phyloP scores from a whole-genome alignment of 2,329 filamentous ascomycete species.

The Penicillium sp. region DNA sequence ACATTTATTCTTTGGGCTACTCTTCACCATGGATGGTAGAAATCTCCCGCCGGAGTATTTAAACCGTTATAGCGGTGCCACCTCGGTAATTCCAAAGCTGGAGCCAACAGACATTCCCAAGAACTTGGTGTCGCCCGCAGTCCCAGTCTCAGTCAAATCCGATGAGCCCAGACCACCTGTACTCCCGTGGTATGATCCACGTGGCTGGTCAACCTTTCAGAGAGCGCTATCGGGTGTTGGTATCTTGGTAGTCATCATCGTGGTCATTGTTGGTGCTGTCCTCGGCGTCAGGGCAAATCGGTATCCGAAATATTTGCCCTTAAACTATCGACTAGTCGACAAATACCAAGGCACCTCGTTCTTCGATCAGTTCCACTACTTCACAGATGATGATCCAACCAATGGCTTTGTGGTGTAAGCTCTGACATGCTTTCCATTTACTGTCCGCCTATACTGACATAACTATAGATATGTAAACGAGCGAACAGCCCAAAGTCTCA shows the following conservation, averaged over 20 bases:
- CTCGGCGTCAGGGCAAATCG: constrained; percentile 37
- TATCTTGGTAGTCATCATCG: constrained; percentile 45
- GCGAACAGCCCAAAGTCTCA: constrained; percentile 38
- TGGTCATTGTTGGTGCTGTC: constrained; percentile 50
- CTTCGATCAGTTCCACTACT: constrained; percentile 50
- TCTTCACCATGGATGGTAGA: constrained; percentile 14
- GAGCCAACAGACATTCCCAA: constrained; percentile 15
- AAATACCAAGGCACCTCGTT: constrained; percentile 45
- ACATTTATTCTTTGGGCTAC: neutral
- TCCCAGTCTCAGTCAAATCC: constrained; percentile 5
- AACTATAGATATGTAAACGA: constrained; percentile 24
- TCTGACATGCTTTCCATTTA: no score
- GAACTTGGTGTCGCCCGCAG: constrained; percentile 14
- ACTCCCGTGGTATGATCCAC: constrained; percentile 48
- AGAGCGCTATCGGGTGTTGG: constrained; percentile 49
- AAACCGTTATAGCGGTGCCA: constrained; percentile 22
- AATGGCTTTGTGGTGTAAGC: constrained; percentile 48
- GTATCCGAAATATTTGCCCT: constrained; percentile 46
- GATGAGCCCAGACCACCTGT: constrained; percentile 1
- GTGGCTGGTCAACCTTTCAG: constrained; percentile 55
- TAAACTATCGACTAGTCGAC: constrained; percentile 45
- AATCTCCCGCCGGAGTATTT: constrained; percentile 18
- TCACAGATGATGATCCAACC: constrained; percentile 46
- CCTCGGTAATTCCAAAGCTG: constrained; percentile 20
- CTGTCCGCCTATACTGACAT: neutral